phyloP scores from a whole-genome alignment of 2,329 filamentous ascomycete species.

The Alternaria tenuissima region DNA sequence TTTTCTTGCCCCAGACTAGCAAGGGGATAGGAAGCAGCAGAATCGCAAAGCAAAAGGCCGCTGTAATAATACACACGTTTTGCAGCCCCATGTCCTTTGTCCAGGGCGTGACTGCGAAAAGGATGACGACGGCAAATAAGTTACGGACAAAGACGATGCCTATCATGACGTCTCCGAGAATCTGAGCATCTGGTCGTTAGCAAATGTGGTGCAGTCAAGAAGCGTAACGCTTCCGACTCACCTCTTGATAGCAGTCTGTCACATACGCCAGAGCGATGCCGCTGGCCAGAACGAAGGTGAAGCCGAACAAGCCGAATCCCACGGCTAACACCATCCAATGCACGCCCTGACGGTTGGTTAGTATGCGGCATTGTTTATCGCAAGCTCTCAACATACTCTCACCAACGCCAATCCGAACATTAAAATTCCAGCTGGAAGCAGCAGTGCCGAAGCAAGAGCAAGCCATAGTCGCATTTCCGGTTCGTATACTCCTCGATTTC shows the following conservation, averaged over 20 bases:
- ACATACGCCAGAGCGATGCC: constrained; percentile 51
- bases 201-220: neutral
- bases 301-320: constrained; percentile 50
- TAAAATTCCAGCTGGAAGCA: constrained; percentile 49
- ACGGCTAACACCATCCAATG: constrained; percentile 45
- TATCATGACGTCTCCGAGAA: constrained; percentile 59
- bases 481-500: constrained; percentile 54
- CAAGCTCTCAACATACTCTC: constrained; percentile 21
- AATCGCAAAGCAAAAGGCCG: constrained; percentile 45
- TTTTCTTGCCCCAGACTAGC: constrained; percentile 25
- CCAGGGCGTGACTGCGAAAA: constrained; percentile 59
- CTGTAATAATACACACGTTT: constrained; percentile 54
- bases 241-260: constrained; percentile 46
- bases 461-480: constrained; percentile 57
- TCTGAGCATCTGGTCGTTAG: constrained; percentile 21
- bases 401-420: constrained; percentile 51
- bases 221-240: neutral
- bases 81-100: constrained; percentile 49
- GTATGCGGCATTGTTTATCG: neutral
- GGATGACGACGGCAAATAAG: constrained; percentile 53
- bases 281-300: constrained; percentile 47
- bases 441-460: constrained; percentile 42
- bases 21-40: constrained; percentile 28
- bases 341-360: constrained; percentile 26
- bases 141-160: constrained; percentile 58